Base-by-base conservation (phyloP, 208 protist genomes). In the Trypanosoma congolense region DNA sequence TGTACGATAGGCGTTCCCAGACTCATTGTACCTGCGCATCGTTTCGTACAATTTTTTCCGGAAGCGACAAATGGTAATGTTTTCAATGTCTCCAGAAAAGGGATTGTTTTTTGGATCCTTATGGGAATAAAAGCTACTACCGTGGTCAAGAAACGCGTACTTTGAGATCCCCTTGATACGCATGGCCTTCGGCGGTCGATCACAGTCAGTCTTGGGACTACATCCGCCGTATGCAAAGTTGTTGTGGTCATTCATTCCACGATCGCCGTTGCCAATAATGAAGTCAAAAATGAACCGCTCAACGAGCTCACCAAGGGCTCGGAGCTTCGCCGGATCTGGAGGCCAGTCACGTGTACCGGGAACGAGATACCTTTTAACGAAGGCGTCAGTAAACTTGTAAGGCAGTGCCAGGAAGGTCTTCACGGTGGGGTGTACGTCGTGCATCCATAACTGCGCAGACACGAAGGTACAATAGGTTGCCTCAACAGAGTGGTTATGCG, bases 161-260 rank as follows among this genome's bases (percentile, higher is more conserved):
- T 84, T 87, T 31, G 84, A 80, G 6, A 88, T 54, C 10, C 82
- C 82, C 33, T 66, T 72, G 25, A 72, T 77, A 33, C 78, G 82
- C 22, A 59, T 21, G 19, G 52, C 46, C 29, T 50, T 43, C 2
- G 56, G 36, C 29, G 71, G 65, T 41, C 25, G 63, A 18, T 65
- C 45, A 54, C 80, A 89, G 47, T 60, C 60, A 8, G 78, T 89
- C 24, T 66, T 57, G 8, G 41, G 53, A 56, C 71, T 87, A 60
- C 85, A 92, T 3, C 85, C 85, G 45, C 85, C 85, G 60, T 89
- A 92, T 21, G 83, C 85, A 56, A 89, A 92, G 70, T 92, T 92
- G 58, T 92, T 92, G 66, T 92, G 80, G 45, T 87, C 60, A 64
- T 89, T 84, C 66, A 86, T 82, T 19, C 85, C 85, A 9, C 85